phyloP scores from a whole-genome alignment of 805 yeast genomes.

The Yamadazyma scolyti region DNA sequence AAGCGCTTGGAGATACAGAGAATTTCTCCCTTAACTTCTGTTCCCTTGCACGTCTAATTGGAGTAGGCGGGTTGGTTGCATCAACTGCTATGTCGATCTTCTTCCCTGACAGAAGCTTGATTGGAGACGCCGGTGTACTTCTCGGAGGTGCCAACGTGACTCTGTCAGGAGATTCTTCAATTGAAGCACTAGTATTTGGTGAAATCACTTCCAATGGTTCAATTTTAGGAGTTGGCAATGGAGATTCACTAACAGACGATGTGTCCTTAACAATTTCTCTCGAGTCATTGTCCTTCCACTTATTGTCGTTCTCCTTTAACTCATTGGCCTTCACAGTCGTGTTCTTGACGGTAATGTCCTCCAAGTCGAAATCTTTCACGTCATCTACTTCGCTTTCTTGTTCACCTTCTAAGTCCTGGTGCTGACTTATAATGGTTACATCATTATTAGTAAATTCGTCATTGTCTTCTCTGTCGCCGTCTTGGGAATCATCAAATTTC shows the following conservation, averaged over 20 bases:
- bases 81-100: slow-evolving; percentile 13
- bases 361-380: no score
- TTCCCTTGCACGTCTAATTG: slow-evolving; percentile 8
- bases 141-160: slow-evolving; percentile 12
- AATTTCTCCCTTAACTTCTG: slow-evolving; percentile 6
- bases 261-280: no score
- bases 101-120: slow-evolving; percentile 1
- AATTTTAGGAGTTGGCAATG: not conserved
- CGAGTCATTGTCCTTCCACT: no score
- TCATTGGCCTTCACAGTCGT: no score
- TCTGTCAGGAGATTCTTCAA: slow-evolving; percentile 16
- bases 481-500: slow-evolving; percentile 36
- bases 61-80: slow-evolving; percentile 18
- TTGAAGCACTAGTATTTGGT: slow-evolving; percentile 11
- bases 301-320: not conserved
- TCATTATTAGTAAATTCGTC: slow-evolving; percentile 24
- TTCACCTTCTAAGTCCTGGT: no score
- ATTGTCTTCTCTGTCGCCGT: slow-evolving; percentile 38
- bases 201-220: slow-evolving; percentile 12
- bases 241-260: no score
- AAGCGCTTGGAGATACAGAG: slow-evolving; percentile 2
- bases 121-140: slow-evolving; percentile 9
- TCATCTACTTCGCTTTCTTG: no score
- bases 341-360: no score
- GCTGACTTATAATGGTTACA: slow-evolving; percentile 8